Conservation (phyloP, 2,329 filamentous ascomycete species). For the Mollisia scopiformis region DNA sequence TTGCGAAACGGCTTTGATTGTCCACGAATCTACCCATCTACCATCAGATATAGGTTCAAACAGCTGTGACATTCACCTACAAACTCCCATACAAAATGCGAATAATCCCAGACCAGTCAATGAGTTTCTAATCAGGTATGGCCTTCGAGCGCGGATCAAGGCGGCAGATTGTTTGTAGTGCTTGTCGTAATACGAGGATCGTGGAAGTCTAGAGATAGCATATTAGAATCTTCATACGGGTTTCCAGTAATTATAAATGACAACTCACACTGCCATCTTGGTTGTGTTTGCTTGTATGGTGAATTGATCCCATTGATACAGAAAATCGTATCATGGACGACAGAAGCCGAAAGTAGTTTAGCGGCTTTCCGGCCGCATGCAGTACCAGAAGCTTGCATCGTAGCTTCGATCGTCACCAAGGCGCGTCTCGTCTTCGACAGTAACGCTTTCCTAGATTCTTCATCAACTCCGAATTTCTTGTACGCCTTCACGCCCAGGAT, state of each 20-base stretch:
- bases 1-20: constrained; percentile 85
- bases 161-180: constrained; percentile 84
- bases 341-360: background rate
- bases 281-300: constrained; percentile 7
- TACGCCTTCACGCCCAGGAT: constrained; percentile 15
- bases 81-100: constrained; percentile 79
- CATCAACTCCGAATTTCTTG: background rate
- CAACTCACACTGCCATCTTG: constrained; percentile 35
- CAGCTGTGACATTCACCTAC: constrained; percentile 55
- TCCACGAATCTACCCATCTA: constrained; percentile 60
- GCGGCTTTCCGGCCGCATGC: background rate
- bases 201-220: constrained; percentile 53
- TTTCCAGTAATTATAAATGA: background rate
- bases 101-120: constrained; percentile 78
- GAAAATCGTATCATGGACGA: background rate
- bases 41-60: background rate
- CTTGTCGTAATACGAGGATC: constrained; percentile 89
- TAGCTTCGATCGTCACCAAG: background rate
- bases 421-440: constrained; percentile 1
- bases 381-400: background rate
- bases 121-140: constrained; percentile 89
- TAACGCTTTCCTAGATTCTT: background rate
- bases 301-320: background rate
- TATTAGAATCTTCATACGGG: background rate
- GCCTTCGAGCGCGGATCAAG: constrained; percentile 86